phyloP scores from a whole-genome alignment of 2,329 filamentous ascomycete genomes.

The Penicillium sp. region DNA sequence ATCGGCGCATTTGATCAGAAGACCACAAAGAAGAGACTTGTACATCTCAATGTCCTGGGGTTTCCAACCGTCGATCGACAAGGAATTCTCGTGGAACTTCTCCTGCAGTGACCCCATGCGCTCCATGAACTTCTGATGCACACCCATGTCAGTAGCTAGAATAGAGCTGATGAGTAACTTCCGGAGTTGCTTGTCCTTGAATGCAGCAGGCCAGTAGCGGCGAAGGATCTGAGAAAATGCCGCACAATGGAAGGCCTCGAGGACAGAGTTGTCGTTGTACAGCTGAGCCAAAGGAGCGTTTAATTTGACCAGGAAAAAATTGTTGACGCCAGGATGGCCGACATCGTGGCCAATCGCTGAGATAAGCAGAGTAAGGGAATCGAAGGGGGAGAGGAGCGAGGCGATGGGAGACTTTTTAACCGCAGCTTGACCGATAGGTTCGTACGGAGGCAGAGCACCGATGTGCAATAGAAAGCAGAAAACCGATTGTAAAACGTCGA shows the following conservation, averaged over 20 bases:
- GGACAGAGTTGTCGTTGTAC: conserved; percentile 93
- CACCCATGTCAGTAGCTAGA: conserved; percentile 91
- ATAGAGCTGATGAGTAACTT: conserved; percentile 97
- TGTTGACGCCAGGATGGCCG: conserved; percentile 95
- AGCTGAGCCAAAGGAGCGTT: conserved; percentile 90
- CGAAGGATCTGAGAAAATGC: conserved; percentile 94
- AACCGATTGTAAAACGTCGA: conserved; percentile 89
- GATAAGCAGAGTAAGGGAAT: conserved; percentile 81
- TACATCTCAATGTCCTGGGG: conserved; percentile 69
- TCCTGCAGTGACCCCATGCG: conserved; percentile 74
- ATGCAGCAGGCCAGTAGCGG: conserved; percentile 80
- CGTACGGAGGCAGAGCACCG: conserved; percentile 66
- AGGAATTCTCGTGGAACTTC: conserved; percentile 62
- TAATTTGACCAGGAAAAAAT: conserved; percentile 85
- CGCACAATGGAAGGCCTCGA: conserved; percentile 96
- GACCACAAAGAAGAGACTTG: conserved; percentile 73
- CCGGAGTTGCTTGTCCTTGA: conserved; percentile 71
- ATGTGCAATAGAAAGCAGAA: conserved; percentile 84
- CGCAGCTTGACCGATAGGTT: conserved; percentile 32
- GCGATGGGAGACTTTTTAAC: conserved; percentile 59
- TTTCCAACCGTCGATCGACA: conserved; percentile 65
- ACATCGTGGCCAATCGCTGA: conserved; percentile 98
- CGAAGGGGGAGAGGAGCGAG: conserved; percentile 72
- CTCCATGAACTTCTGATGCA: conserved; percentile 96
- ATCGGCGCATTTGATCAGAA: conserved; percentile 96